These are phyloP conservation scores for Penicillium sp. DNA, from an alignment of 2,329 filamentous ascomycete species.

Conservation along the genomic window DNA sequence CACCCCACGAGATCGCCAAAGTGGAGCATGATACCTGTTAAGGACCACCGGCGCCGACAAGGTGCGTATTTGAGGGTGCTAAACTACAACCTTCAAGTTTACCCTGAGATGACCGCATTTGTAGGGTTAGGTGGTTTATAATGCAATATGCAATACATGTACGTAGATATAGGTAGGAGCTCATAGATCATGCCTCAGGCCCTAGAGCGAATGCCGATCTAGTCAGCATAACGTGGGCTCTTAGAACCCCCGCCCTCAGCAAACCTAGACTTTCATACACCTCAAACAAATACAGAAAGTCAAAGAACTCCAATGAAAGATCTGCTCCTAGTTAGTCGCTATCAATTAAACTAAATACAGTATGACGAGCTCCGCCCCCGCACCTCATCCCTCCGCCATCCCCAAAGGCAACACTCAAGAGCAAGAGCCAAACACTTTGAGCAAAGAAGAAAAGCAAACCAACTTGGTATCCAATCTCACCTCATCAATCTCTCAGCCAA, in stretches of 20 bases:
- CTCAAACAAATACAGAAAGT: background rate
- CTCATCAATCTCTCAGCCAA: constrained; percentile 28
- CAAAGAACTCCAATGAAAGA: background rate
- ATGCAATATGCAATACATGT: too few species aligned
- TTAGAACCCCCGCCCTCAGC: background rate
- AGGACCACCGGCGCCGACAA: background rate
- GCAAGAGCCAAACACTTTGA: background rate
- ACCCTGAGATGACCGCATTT: too few species aligned
- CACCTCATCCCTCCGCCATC: constrained; percentile 17
- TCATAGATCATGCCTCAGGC: background rate
- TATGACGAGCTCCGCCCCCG: constrained; percentile 15
- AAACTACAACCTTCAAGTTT: background rate
- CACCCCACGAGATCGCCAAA: constrained; percentile 9
- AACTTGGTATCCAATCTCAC: constrained; percentile 6
- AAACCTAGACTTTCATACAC: background rate
- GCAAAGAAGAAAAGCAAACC: background rate
- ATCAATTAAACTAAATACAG: background rate
- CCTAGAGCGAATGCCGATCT: background rate
- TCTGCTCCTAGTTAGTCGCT: too few species aligned
- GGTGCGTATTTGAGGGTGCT: background rate
- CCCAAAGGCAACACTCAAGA: constrained; percentile 5
- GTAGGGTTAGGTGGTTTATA: too few species aligned
- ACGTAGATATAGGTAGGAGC: background rate
- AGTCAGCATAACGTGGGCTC: background rate
- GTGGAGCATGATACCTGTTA: constrained; percentile 1